Evolutionary conservation across 2,329 filamentous ascomycete genomes (phyloP), one percentile per base, ranked within the genome.

Genomic region (Epichloe glyceriae): DNA sequence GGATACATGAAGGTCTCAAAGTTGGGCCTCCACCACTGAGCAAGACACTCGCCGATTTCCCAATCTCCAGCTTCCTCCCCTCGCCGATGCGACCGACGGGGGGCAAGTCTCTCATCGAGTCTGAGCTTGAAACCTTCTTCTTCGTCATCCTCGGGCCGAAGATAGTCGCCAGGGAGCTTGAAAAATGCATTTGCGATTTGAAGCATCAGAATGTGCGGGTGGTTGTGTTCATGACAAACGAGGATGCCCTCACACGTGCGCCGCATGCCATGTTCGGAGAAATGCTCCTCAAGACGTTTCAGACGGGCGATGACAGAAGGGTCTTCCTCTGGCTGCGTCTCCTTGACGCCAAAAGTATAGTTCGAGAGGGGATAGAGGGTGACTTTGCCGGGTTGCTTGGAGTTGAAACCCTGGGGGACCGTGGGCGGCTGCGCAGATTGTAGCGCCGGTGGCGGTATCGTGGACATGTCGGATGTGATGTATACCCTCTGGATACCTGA

Each of bases 1-100:
- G 93, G 93, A 67, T 98, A 98, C 89, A 98, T 96, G 75, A 97
- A 97, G 2, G 93, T 97, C 75, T 98, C 93, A 66, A 97, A 96
- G 73, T 97, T 98, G 50, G 93, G 93, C 52, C 93, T 79, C 89
- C 91, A 98, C 93, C 93, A 98, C 71, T 96, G 90, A 50, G 93
- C 91, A 51, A 98, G 76, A 46, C 90, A 95, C 66, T 97, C 93
- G 60, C 87, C 88, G 59, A 98, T 82, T 66, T 94, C 79, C 93
- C 93, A 98, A 64, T 95, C 88, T 17, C 65, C 67, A 56, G 87
- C 86, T 65, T 91, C 90, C 60, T 93, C 87, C 47, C 87, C 67
- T 94, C 86, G 54, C 88, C 86, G 26, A 87, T 82, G 46, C 85
- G 83, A 50, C 88, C 88, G n/a, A 93, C 87, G 1, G 93, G 93